Conservation (phyloP, 73 alveolate species). For the Paraurostyla sp. region DNA sequence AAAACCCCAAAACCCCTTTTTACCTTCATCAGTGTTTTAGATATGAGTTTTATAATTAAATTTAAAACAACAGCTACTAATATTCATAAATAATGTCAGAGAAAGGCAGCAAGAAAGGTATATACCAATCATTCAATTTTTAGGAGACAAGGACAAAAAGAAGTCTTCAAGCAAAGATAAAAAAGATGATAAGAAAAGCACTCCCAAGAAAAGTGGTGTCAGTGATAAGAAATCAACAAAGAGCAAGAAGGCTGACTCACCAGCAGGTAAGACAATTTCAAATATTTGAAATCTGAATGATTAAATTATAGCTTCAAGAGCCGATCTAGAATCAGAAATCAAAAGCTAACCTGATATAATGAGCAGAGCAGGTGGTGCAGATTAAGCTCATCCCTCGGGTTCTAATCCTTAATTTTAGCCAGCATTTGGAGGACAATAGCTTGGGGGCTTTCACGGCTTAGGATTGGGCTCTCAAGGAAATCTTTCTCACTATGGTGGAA, state of each 20-base stretch:
- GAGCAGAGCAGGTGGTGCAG: not conserved
- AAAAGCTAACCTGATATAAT: constrained; percentile 23
- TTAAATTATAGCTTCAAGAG: constrained; percentile 26
- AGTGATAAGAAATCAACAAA: constrained; percentile 45
- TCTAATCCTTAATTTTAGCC: not conserved
- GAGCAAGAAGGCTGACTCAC: constrained; percentile 49
- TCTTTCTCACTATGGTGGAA: constrained; percentile 32
- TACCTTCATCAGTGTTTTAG: too few species aligned
- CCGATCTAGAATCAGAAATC: constrained; percentile 17
- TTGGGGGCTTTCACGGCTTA: not conserved
- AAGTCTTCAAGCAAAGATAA: constrained; percentile 46
- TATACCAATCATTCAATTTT: not conserved
- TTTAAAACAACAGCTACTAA: not conserved
- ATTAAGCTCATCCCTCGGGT: not conserved
- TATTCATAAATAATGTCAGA: constrained; percentile 14
- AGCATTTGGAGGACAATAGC: constrained; percentile 6
- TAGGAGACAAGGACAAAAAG: not conserved
- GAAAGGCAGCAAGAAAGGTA: not conserved
- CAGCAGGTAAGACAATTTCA: constrained; percentile 26
- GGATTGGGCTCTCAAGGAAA: constrained; percentile 10
- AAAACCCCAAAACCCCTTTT: too few species aligned
- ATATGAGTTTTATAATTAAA: constrained; percentile 29
- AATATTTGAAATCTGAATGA: not conserved
- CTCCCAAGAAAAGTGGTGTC: constrained; percentile 40
- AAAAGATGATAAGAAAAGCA: constrained; percentile 56